phyloP scores from a whole-genome alignment of 106 monocot species.

The Acorus gramineus region DNA sequence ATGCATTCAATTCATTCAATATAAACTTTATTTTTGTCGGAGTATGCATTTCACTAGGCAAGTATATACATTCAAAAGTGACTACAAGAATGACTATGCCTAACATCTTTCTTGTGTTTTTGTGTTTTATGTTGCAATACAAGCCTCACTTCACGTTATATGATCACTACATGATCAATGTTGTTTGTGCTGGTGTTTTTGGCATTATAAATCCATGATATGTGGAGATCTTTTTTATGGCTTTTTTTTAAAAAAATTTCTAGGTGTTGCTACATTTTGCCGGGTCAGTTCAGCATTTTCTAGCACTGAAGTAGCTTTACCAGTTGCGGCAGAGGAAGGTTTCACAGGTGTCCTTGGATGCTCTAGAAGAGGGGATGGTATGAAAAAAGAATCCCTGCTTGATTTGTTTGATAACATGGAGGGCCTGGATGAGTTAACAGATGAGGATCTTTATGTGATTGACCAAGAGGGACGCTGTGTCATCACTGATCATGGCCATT shows the following conservation, averaged over 20 bases:
- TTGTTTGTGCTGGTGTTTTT: background rate
- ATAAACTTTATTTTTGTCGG: too few species aligned
- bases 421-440: slow-evolving; percentile 49
- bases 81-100: too few species aligned
- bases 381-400: slow-evolving; percentile 19
- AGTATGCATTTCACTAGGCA: too few species aligned
- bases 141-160: too few species aligned
- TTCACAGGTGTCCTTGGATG: slow-evolving; percentile 63
- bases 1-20: too few species aligned
- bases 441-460: slow-evolving; percentile 57
- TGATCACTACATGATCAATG: too few species aligned
- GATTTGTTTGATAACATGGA: slow-evolving; percentile 28
- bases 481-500: slow-evolving; percentile 96
- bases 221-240: background rate
- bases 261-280: slow-evolving; percentile 96
- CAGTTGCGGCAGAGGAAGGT: slow-evolving; percentile 86
- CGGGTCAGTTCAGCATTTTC: slow-evolving; percentile 71
- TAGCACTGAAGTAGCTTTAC: slow-evolving; percentile 71
- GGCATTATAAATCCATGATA: background rate
- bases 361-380: slow-evolving; percentile 23
- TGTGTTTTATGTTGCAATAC: too few species aligned
- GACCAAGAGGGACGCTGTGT: slow-evolving; percentile 87
- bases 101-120: too few species aligned
- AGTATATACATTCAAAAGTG: too few species aligned
- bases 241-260: background rate